Percentiles rank a stretch among this genome's conserved stretches.
Conservation (phyloP, 495 filamentous ascomycete species). For the Trichoderma reesei region DNA sequence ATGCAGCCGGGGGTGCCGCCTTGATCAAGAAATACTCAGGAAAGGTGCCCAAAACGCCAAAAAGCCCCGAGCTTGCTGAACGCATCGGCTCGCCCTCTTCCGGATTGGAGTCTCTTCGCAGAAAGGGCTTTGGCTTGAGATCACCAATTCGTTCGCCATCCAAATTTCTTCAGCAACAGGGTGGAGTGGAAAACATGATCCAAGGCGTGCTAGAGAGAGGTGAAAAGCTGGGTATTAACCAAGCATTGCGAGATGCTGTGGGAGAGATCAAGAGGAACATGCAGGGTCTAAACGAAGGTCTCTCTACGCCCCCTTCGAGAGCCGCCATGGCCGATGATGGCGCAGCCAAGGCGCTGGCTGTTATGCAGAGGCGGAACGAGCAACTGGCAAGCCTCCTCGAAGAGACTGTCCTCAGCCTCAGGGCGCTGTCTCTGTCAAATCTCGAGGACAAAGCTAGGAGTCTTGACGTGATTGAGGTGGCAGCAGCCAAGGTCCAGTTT, state of each 20-base stretch:
- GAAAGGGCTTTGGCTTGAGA: conserved; percentile 26
- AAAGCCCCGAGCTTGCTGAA: conserved; percentile 26
- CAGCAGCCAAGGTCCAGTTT: conserved; percentile 63
- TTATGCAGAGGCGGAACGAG: conserved; percentile 60
- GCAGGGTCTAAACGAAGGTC: conserved; percentile 32
- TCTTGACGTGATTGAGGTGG: conserved; percentile 48
- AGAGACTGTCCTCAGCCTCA: conserved; percentile 59
- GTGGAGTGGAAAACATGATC: conserved; percentile 64
- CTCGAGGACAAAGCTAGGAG: conserved; percentile 27
- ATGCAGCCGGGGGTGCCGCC: conserved; percentile 55
- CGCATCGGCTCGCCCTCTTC: conserved; percentile 24
- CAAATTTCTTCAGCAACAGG: conserved; percentile 50
- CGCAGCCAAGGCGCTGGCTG: conserved; percentile 24
- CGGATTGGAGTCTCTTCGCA: conserved; percentile 23
- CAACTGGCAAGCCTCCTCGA: conserved; percentile 64
- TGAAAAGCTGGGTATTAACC: conserved; percentile 80
- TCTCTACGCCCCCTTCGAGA: conserved; percentile 20
- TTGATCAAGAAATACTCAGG: conserved; percentile 80
- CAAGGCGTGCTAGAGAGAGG: conserved; percentile 74
- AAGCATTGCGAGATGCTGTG: conserved; percentile 81
- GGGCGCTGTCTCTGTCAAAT: conserved; percentile 32
- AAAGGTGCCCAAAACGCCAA: conserved; percentile 41
- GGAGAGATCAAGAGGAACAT: conserved; percentile 57
- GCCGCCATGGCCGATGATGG: conserved; percentile 22
- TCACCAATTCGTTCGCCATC: conserved; percentile 48